Evolutionary conservation across 176 grass and related monocot genomes (phyloP).

Genomic region (Cenchrus americanus): DNA sequence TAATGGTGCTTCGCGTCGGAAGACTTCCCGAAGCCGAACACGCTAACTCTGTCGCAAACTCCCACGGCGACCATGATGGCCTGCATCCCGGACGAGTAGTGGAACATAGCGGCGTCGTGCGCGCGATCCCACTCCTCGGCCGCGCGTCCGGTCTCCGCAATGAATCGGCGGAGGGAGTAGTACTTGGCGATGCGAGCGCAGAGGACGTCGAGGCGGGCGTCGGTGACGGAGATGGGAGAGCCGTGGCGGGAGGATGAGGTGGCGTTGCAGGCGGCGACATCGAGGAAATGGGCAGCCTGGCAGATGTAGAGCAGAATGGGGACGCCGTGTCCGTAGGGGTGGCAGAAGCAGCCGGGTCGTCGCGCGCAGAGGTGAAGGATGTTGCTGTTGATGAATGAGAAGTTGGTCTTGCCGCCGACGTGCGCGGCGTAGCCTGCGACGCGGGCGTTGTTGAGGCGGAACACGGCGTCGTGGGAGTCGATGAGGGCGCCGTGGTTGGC

Average conservation of each 20-base stretch:
- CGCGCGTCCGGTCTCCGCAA: conserved; percentile 53
- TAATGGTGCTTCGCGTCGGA: conserved; percentile 87
- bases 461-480: conserved; percentile 78
- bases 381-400: conserved; percentile 98
- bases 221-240: conserved; percentile 69
- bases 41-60: conserved; percentile 77
- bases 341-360: conserved; percentile 78
- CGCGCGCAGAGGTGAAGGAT: conserved; percentile 80
- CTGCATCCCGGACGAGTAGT: conserved; percentile 96
- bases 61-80: conserved; percentile 88
- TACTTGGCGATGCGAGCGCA: conserved; percentile 88
- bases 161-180: conserved; percentile 85
- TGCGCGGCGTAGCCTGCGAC: conserved; percentile 54
- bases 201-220: conserved; percentile 78
- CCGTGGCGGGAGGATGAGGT: conserved; percentile 47
- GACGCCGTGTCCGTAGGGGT: conserved; percentile 74
- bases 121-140: conserved; percentile 61
- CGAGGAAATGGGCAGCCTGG: conserved; percentile 90
- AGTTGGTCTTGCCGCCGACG: conserved; percentile 74
- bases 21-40: conserved; percentile 86
- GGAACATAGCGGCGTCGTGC: conserved; percentile 71
- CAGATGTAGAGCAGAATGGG: conserved; percentile 91
- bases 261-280: conserved; percentile 69
- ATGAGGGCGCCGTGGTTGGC: conserved; percentile 62
- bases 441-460: conserved; percentile 93